Base-by-base conservation (phyloP, 1,139 yeast species). In the Scheffersomyces parashehatae region DNA sequence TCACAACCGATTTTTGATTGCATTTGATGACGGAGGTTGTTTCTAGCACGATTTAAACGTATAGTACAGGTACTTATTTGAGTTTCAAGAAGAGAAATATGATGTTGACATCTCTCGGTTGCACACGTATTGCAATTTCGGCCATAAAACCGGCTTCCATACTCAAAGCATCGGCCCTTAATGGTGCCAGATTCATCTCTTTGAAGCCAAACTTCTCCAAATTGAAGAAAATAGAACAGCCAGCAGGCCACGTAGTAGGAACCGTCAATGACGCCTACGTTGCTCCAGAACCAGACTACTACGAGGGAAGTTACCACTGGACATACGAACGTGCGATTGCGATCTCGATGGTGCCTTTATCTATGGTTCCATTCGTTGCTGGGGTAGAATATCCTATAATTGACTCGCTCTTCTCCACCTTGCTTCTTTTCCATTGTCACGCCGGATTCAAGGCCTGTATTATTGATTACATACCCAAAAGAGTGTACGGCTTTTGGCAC, bases 251-350 rank as follows among this genome's bases (percentile, higher is more conserved):
- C 53, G 77, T 85, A 43, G 77, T 75, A 31, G 96, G 95, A 13
- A 79, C 85, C 16, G 91, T 87, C 41, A 90, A 90, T 65, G 97
- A 90, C 47, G 86, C 96, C 5, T 82, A 79, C 53, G 77, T 78
- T 39, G 72, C 79, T 14, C 95, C 96, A 34, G 67, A 71, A 41
- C 67, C 84, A 2, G 75, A 79, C 59, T 72, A 75, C 56, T 65
- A 75, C 52, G 91, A 88, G 58, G 97, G 97, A 28, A 83, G 96
- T 4, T 83, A 81, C 63, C 97, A 90, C 72, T 90, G 97, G 97
- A 71, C 89, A 11, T 82, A 85, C 57, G 97, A 91, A 65, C 79
- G 90, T 54, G 57, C 80, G 5, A 71, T 87, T 11, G 77, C 91
- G 7, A 65, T 83, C 16, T 79, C 85, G 1, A 65, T 90, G 60